These are phyloP conservation scores for Pseudoturritis turrita DNA, from an alignment of 345 rosid genomes.

Conservation along the genomic window DNA sequence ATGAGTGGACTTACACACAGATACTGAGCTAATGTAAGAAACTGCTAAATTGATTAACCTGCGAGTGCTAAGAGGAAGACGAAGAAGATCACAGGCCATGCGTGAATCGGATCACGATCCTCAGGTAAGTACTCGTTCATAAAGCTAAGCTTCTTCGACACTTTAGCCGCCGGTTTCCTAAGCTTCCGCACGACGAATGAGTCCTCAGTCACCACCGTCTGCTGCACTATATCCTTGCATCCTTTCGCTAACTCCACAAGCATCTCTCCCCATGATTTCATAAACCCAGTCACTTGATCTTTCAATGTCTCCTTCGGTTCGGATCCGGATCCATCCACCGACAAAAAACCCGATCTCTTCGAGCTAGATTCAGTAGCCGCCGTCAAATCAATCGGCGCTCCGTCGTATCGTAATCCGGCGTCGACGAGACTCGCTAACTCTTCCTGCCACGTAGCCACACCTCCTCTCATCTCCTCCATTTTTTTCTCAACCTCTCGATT, in stretches of 20 bases:
- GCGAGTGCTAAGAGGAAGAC: slow-evolving; percentile 67
- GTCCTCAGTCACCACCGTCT: slow-evolving; percentile 65
- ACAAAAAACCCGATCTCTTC: slow-evolving; percentile 19
- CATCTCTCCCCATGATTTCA: slow-evolving; percentile 89
- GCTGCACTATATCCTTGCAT: slow-evolving; percentile 56
- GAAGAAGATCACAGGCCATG: slow-evolving; percentile 80
- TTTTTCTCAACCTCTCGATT: slow-evolving; percentile 16
- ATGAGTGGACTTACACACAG: neutral
- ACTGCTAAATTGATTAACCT: slow-evolving; percentile 35
- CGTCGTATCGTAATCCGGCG: slow-evolving; percentile 40
- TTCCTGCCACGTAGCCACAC: slow-evolving; percentile 66
- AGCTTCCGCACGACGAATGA: slow-evolving; percentile 67
- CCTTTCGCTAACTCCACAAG: slow-evolving; percentile 72
- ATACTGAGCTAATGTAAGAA: neutral
- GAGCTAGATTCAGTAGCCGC: slow-evolving; percentile 25
- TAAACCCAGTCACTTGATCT: slow-evolving; percentile 68
- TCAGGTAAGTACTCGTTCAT: slow-evolving; percentile 88
- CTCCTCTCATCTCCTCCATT: slow-evolving; percentile 60
- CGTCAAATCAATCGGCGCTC: slow-evolving; percentile 34
- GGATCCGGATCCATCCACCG: slow-evolving; percentile 21
- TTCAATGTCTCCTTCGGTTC: slow-evolving; percentile 48
- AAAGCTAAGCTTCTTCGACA: slow-evolving; percentile 55
- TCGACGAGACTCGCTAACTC: slow-evolving; percentile 64
- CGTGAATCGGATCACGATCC: slow-evolving; percentile 88
- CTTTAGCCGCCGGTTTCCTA: slow-evolving; percentile 58